Evolutionary conservation across 257 asterid species (phyloP), one percentile per base, ranked within the genome.

Genomic region (Jasminum sambac): DNA sequence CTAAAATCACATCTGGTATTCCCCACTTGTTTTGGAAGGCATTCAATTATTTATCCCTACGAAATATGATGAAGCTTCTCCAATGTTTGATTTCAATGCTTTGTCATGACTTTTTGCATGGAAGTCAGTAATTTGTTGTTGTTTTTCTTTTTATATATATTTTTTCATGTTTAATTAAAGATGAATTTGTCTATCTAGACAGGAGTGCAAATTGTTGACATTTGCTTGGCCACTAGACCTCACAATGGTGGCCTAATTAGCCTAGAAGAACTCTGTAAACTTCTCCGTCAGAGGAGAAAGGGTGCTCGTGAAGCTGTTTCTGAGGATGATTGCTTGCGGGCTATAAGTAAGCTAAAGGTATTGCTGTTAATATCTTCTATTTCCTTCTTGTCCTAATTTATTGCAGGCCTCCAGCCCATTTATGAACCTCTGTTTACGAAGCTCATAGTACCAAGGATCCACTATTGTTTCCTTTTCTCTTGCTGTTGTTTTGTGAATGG

Each of bases 291-390:
- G 63, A 92, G 86, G 74, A 80, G 95, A 82, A 91, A 86, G 73
- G 88, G 90, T 44, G 84, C 92, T 70, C 99, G 99, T 40, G 99
- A 95, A 77, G 82, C 87, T 7, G 76, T 95, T 39, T 86, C 98
- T 66, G 98, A 89, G 81, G 98, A 95, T 85, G 99, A 95, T 67
- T 95, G 98, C 76, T 81, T 95, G 78, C 98, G 99, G 73, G 99
- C 99, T 52, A 91, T 95, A 37, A 89, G 99, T 81, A 95, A 95
- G 81, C 90, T 95, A 71, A 95, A 95, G 98, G 99, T 91, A 85
- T 37, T 60, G 16, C 37, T 39, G 10, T 77, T 62, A 61, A 14
- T 42, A 24, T 73, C 63, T 67, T 30, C 57, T 17, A 37, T 10
- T 34, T 17, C 76, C 16, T 34, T 16, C 1, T 23, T 30, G 4